Evolutionary conservation across 2,329 filamentous ascomycete species (phyloP).

Genomic region (Zasmidium cellare): DNA sequence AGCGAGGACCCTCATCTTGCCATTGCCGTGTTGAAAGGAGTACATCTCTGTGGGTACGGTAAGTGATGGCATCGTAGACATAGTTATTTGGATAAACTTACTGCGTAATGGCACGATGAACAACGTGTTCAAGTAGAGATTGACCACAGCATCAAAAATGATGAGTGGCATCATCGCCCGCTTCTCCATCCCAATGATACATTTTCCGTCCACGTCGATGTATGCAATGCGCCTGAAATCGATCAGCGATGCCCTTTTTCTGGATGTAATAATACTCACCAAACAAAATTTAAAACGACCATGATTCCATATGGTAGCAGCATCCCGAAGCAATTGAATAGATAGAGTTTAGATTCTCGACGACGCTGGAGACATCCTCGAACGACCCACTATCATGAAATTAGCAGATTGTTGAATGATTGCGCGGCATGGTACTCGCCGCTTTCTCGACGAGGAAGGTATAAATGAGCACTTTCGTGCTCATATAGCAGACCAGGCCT

Average conservation of each 20-base stretch:
- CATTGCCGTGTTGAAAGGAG: constrained; percentile 15
- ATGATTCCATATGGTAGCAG: constrained; percentile 13
- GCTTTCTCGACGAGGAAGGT: constrained; percentile 15
- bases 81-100: background rate
- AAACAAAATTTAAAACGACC: constrained; percentile 16
- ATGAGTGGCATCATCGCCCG: constrained; percentile 15
- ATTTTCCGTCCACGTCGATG: constrained; percentile 12
- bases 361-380: constrained; percentile 14
- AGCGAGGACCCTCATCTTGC: constrained; percentile 13
- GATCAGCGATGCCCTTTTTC: constrained; percentile 6
- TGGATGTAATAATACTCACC: too few relatives aligned
- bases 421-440: background rate
- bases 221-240: constrained; percentile 12
- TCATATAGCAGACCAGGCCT: constrained; percentile 14
- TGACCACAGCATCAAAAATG: constrained; percentile 15
- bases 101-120: constrained; percentile 18
- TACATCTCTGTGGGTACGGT: constrained; percentile 11
- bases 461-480: constrained; percentile 17
- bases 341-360: constrained; percentile 8
- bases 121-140: constrained; percentile 16
- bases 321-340: constrained; percentile 21
- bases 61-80: background rate
- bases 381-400: constrained; percentile 11
- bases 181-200: constrained; percentile 14
- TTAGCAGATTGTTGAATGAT: background rate